A percentile compares a stretch with the other conserved stretches of the same genome.
Conservation (phyloP, 2,329 filamentous ascomycete genomes). For the Blastomyces emzantsi region DNA sequence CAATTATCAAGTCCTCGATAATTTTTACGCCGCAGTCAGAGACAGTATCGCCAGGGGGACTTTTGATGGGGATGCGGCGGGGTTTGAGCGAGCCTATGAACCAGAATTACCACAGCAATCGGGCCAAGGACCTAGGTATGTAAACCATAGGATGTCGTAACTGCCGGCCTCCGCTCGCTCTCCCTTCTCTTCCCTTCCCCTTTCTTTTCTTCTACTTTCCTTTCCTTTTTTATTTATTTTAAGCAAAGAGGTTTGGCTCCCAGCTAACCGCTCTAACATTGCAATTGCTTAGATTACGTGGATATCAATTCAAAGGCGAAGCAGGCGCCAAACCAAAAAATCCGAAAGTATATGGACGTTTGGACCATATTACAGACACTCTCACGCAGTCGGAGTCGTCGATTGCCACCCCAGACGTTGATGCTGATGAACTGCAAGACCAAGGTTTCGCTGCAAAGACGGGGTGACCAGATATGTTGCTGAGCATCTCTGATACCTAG, state of each 20-base stretch:
- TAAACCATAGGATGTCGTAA: conserved; percentile 1
- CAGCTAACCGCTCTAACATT: neutral
- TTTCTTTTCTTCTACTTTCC: neutral
- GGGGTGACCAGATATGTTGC: conserved; percentile 1
- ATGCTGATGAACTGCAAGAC: conserved; percentile 44
- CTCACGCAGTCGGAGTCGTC: conserved; percentile 44
- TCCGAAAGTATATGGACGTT: conserved; percentile 54
- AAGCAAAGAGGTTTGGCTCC: neutral
- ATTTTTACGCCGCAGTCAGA: conserved; percentile 66
- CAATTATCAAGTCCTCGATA: conserved; percentile 64
- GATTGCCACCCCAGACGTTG: conserved; percentile 40
- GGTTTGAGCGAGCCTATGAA: conserved; percentile 62
- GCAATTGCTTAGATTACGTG: conserved; percentile 48
- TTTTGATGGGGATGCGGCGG: conserved; percentile 46
- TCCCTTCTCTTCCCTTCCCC: neutral
- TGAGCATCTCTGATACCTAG: neutral
- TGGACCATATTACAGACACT: conserved; percentile 43
- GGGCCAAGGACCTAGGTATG: conserved; percentile 63
- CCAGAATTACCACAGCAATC: conserved; percentile 61
- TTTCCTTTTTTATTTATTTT: neutral
- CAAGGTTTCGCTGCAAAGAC: conserved; percentile 48
- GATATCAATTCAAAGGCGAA: conserved; percentile 71
- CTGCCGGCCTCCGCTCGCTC: neutral
- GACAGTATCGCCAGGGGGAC: conserved; percentile 49
- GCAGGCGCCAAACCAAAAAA: conserved; percentile 57